Evolutionary conservation across 140 eudicot species (phyloP), one percentile per base, ranked within the genome.

Genomic region (Flaveria floridana): DNA sequence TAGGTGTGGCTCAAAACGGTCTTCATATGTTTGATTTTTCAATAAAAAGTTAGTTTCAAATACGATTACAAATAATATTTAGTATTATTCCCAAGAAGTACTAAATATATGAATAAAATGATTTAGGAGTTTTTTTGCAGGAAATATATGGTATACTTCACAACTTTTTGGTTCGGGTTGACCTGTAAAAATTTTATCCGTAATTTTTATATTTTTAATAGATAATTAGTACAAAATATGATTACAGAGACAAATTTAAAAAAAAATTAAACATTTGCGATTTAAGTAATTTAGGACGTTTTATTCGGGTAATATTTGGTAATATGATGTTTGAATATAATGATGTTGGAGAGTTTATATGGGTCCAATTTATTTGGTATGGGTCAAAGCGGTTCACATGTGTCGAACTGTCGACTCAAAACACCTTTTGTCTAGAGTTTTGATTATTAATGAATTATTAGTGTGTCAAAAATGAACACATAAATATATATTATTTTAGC

Each of bases 401-500:
- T 21, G 70, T n/a, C 2, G 14, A 7, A 26, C 7, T 13, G 70
- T n/a, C 2, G 14, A 2, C 51, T 34, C 1, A 25, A 65, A 37
- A 37, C 25, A n/a, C 15, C 44, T 62, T 65, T 39, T 65, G 21
- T 65, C 23, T 39, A 34, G 7, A 39, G 10, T 16, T n/a, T 9
- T 6, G n/a, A 15, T 15, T 14, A 6, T 64, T 37, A 14, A 34
- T 28, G 8, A 26, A 66, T 66, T 26, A 18, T 41, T 39, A 66
- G 55, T 66, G 53, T 41, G 70, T 64, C 53, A 66, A 66, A 44
- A 39, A 65, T 65, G 51, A 65, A n/a, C 2, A 37, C 51, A n/a
- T 34, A 28, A 25, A 25, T 9, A 7, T 34, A 37, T 34, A 6
- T 13, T 7, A n/a, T 15, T 7, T 3, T 4, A 65, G 50, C 41